Base-by-base conservation (phyloP, 2,329 filamentous ascomycete genomes). In the Diaporthe nobilis region DNA sequence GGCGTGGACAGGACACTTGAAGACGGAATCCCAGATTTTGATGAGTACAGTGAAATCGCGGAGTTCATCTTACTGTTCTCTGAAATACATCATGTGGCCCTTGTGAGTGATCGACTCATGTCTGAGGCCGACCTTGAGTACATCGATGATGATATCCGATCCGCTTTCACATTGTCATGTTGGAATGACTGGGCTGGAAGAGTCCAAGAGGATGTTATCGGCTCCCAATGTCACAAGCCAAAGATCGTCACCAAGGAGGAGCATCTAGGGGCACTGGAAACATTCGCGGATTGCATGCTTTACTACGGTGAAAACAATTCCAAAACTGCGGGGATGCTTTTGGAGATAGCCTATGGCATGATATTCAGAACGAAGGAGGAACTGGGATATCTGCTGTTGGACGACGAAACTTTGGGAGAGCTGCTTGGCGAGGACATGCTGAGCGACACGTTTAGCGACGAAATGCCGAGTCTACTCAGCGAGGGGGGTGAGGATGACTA, bases 1-100 rank as follows among this genome's bases (percentile, higher is more conserved):
- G 31, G 31, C 1, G 0, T 68, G 8, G 8, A 68, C 13, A 37
- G 63, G 22, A 1, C 0, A 0, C 0, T n/a, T 1, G 44, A 34
- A 2, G 17, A 6, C 4, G 28, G 2, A 7, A 1, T 10, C n/a
- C 4, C 22, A 25, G 3, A 2, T 1, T 17, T 0, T 3, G 47
- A 13, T 1, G 3, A 17, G 6, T 10, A 17, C 22, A 4, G 0
- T 12, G 20, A 17, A 0, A 25, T 68, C 15, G 47, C 47, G 1
- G 31, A 68, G 0, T 25, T 68, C 28, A 25, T 53, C 6, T 2
- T 20, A 4, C 7, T 4, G 3, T 68, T 53, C 13, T 15, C 20
- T 0, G 1, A 68, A 4, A 3, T 68, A 3, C 12, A 28, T 0
- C 31, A 39, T 1, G 47, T 37, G 20, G 20, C 44, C 28, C 31